Evolutionary conservation across 768 basidiomycete species (phyloP).

Genomic region (Mycena indigotica): DNA sequence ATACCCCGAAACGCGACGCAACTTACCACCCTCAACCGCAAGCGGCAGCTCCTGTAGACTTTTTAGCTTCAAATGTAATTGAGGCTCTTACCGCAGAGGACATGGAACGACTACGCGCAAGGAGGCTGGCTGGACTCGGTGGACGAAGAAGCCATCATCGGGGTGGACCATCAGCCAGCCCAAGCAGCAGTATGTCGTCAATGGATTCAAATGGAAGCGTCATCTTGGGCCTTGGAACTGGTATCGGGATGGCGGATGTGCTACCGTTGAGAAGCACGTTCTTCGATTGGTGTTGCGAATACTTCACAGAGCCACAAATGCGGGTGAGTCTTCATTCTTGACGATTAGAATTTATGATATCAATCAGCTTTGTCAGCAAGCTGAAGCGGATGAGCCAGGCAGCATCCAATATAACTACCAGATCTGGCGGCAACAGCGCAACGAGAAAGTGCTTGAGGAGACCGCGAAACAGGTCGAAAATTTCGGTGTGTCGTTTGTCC

Average conservation of each 20-base stretch:
- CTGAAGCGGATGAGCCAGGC: conserved; percentile 94
- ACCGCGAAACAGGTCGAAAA: conserved; percentile 69
- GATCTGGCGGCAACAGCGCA: conserved; percentile 89
- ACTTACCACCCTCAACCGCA: conserved; percentile 27
- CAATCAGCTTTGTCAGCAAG: conserved; percentile 59
- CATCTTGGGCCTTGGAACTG: conserved; percentile 77
- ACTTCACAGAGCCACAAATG: conserved; percentile 99
- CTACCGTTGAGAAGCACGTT: conserved; percentile 89
- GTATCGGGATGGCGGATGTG: conserved; percentile 78
- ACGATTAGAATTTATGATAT: conserved; percentile 6
- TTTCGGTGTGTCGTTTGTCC: conserved; percentile 59
- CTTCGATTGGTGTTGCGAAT: conserved; percentile 96
- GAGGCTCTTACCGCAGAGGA: conserved; percentile 92
- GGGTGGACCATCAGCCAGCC: conserved; percentile 57
- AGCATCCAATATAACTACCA: conserved; percentile 93
- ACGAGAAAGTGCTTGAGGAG: conserved; percentile 75
- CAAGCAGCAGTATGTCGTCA: conserved; percentile 77
- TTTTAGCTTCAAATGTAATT: conserved; percentile 77
- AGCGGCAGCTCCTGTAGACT: conserved; percentile 48
- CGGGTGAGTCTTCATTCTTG: conserved; percentile 56
- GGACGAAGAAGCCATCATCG: conserved; percentile 41
- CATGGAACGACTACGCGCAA: conserved; percentile 83
- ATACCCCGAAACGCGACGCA: conserved; percentile 37
- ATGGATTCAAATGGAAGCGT: conserved; percentile 74
- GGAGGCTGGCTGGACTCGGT: conserved; percentile 50